phyloP scores from a whole-genome alignment of 2,329 filamentous ascomycete genomes.

The Fusarium longipes region DNA sequence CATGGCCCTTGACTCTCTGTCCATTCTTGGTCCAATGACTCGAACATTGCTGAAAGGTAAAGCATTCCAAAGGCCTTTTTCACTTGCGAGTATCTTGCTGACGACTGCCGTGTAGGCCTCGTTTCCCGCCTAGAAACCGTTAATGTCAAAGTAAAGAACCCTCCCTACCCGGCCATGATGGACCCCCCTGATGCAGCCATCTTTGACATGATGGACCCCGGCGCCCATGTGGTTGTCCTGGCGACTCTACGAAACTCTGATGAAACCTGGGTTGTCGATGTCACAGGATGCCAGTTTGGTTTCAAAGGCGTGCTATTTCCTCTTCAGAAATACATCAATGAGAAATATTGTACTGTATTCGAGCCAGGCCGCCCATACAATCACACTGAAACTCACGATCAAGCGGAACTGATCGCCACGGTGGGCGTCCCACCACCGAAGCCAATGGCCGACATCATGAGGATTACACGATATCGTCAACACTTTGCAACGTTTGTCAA shows the following conservation, averaged over 20 bases:
- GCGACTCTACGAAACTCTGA: neutral
- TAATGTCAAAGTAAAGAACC: constrained; percentile 2
- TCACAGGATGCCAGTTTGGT: constrained; percentile 30
- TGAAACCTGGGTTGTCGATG: constrained; percentile 33
- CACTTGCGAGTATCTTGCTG: neutral
- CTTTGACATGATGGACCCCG: neutral
- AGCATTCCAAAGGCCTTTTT: neutral
- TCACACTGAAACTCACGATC: constrained; percentile 19
- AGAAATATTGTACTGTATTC: constrained; percentile 1
- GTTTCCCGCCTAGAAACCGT: neutral
- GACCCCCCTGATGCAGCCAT: neutral
- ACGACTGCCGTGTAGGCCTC: constrained; percentile 1
- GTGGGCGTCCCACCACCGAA: neutral
- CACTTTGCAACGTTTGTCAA: constrained; percentile 23
- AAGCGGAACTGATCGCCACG: constrained; percentile 6
- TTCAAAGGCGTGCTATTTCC: constrained; percentile 27
- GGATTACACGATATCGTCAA: constrained; percentile 16
- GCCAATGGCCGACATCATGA: constrained; percentile 4
- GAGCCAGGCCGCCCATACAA: neutral
- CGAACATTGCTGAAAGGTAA: constrained; percentile 11
- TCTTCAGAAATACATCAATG: constrained; percentile 12
- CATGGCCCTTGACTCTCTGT: neutral
- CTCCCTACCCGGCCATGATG: constrained; percentile 8
- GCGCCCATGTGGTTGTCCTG: constrained; percentile 4
- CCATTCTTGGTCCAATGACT: constrained; percentile 22